Evolutionary conservation across 345 rosid species (phyloP), one percentile per base, ranked within the genome.

Genomic region (Melaleuca quinquenervia): DNA sequence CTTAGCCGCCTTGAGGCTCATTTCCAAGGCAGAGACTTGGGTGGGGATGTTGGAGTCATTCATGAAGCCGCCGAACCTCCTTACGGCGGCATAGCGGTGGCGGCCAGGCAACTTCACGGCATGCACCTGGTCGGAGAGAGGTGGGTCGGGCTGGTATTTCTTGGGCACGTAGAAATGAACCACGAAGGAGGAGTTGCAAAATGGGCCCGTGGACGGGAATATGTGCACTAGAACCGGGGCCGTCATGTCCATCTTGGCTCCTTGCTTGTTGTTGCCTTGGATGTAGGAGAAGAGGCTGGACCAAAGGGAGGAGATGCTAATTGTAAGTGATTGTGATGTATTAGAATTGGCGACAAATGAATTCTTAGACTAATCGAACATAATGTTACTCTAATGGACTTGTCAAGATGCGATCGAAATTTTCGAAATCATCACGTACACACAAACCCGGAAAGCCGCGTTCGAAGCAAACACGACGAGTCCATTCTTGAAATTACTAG

Each of bases 211-310:
- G 26, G 70, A 82, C 52, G 91, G 85, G 49, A 60, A 14, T 52
- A 89, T 86, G 26, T 86, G 78, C n/a, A 86, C 52, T 84, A 86
- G 32, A 82, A 88, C 87, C 84, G 89, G 90, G 24, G 89, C 89
- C 62, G 90, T 88, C 90, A 85, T 86, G 85, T 64, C 84, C 70
- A 87, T 84, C 41, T 82, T 86, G 50, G 74, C 86, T 83, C 82
- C 87, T 51, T 44, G 52, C 12, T 87, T 74, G 82, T 88, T 89
- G 76, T 86, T 88, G 85, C 91, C 92, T n/a, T 83, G 74, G 9
- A 86, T 76, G 86, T 88, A 88, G 51, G 84, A 83, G 55, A 80
- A 76, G 29, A 85, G 86, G 32, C 87, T 86, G 85, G n/a, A 54
- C 70, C 70, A n/a, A 58, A n/a, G 18, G 36, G n/a, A n/a, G 0